Conservation (phyloP, 352 stramenopile genomes). For the Phytophthora rubi region DNA sequence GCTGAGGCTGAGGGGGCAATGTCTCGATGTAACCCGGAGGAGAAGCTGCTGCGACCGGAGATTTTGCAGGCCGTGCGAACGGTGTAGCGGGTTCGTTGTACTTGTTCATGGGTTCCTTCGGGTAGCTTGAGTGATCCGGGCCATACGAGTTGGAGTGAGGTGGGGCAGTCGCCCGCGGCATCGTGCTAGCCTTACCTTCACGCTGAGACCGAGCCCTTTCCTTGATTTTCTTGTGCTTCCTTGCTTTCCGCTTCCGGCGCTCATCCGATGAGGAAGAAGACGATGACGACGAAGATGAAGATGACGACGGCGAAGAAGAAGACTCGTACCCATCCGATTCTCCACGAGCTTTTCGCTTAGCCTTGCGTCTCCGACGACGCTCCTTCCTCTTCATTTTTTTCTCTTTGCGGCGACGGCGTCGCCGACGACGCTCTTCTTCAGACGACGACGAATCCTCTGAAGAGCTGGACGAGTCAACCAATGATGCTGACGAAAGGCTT, state of each 20-base stretch:
- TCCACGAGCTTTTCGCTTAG: slow-evolving; percentile 33
- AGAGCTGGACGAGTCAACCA: slow-evolving; percentile 10
- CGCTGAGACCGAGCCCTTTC: slow-evolving; percentile 26
- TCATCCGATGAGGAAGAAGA: slow-evolving; percentile 40
- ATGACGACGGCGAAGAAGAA: slow-evolving; percentile 27
- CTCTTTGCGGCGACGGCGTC: slow-evolving; percentile 22
- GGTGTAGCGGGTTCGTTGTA: slow-evolving; percentile 13
- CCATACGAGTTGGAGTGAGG: slow-evolving; percentile 30
- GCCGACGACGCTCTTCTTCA: slow-evolving; percentile 33
- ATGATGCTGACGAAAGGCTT: neutral
- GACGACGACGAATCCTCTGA: slow-evolving; percentile 29
- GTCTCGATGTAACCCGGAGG: slow-evolving; percentile 24
- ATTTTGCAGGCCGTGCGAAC: slow-evolving; percentile 16
- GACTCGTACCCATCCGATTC: slow-evolving; percentile 24
- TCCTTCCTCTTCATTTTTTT: slow-evolving; percentile 37
- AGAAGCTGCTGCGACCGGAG: slow-evolving; percentile 1
- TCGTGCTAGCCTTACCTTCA: slow-evolving; percentile 16
- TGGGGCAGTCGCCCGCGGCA: slow-evolving; percentile 6
- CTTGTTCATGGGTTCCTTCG: slow-evolving; percentile 6
- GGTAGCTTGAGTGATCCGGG: slow-evolving; percentile 25
- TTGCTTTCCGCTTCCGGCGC: slow-evolving; percentile 32
- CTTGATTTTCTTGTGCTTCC: slow-evolving; percentile 42
- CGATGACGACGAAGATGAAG: slow-evolving; percentile 17
- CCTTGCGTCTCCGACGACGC: slow-evolving; percentile 30
- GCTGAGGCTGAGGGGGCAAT: slow-evolving; percentile 24